phyloP scores from a whole-genome alignment of 23 red algal genomes.

The Pyropia haitanensis region DNA sequence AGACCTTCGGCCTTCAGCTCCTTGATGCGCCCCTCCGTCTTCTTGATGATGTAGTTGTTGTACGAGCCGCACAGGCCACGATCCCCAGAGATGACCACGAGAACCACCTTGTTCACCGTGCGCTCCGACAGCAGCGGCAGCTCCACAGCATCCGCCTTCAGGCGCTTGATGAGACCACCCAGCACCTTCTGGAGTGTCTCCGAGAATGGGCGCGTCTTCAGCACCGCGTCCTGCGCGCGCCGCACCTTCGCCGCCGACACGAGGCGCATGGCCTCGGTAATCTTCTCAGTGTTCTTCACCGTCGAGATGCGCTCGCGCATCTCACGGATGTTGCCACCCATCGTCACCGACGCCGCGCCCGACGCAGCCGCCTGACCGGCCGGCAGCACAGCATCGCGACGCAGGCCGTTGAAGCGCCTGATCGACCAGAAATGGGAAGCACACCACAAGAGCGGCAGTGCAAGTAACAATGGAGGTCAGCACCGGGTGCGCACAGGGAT shows the following conservation, averaged over 20 bases:
- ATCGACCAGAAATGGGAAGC: too few species aligned
- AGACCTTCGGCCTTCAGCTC: constrained; percentile 59
- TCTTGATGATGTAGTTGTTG: constrained; percentile 86
- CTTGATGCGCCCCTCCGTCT: constrained; percentile 41
- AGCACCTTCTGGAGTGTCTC: constrained; percentile 98
- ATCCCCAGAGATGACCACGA: constrained; percentile 82
- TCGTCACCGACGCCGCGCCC: too few species aligned
- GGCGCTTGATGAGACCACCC: constrained; percentile 75
- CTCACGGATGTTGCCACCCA: constrained; percentile 37
- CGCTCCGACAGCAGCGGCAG: constrained; percentile 80
- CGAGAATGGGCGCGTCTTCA: constrained; percentile 92
- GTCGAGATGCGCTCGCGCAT: constrained; percentile 73
- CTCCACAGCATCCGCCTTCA: constrained; percentile 75
- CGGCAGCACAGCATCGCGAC: too few species aligned
- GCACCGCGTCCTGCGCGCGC: constrained; percentile 95
- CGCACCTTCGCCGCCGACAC: constrained; percentile 98
- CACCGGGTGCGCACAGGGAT: too few species aligned
- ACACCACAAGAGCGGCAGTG: too few species aligned
- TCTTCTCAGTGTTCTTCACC: constrained; percentile 99
- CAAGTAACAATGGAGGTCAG: too few species aligned
- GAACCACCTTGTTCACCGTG: constrained; percentile 56
- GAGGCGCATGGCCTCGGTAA: constrained; percentile 96
- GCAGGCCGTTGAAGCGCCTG: too few species aligned
- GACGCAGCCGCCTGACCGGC: too few species aligned
- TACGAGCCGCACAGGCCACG: constrained; percentile 94